These are phyloP conservation scores for Melanopsichium pennsylvanicum DNA, from an alignment of 1,284 basidiomycete genomes.

Conservation along the genomic window DNA sequence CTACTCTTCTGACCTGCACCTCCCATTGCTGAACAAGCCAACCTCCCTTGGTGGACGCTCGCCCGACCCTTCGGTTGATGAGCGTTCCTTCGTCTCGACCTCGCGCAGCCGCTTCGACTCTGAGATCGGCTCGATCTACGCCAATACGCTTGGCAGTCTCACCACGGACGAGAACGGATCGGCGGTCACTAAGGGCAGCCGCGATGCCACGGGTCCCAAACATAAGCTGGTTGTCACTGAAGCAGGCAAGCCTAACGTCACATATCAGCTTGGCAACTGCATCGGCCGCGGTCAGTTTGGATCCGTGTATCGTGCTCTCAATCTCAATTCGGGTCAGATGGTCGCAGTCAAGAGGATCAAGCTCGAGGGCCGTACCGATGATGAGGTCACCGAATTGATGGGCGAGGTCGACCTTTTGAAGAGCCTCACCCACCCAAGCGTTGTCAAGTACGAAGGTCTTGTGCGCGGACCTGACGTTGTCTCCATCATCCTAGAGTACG, in stretches of 20 bases:
- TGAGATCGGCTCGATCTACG: conserved; percentile 55
- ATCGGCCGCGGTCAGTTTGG: conserved; percentile 96
- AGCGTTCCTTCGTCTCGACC: conserved; percentile 35
- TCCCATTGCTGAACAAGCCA: conserved; percentile 22
- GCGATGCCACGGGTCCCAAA: conserved; percentile 45
- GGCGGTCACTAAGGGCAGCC: conserved; percentile 19
- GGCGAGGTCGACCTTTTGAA: conserved; percentile 99
- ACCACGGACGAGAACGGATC: conserved; percentile 42
- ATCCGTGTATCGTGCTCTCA: conserved; percentile 89
- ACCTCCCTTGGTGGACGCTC: conserved; percentile 19
- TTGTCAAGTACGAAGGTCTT: conserved; percentile 92
- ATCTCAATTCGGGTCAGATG: conserved; percentile 70
- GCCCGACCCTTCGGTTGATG: conserved; percentile 28
- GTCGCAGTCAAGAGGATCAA: conserved; percentile 92
- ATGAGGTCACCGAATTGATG: conserved; percentile 99
- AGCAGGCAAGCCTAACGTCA: conserved; percentile 79
- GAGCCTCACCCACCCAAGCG: conserved; percentile 91
- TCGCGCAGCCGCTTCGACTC: conserved; percentile 51
- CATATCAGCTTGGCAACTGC: conserved; percentile 77
- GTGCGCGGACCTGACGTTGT: conserved; percentile 56
- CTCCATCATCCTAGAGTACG: conserved; percentile 71
- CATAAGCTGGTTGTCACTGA: conserved; percentile 82
- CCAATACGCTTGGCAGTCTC: conserved; percentile 51
- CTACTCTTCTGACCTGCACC: conserved; percentile 57
- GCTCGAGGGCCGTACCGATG: conserved; percentile 91